A percentile compares a stretch with the other conserved stretches of the same genome.
These are phyloP conservation scores for Acacia crassicarpa DNA, from an alignment of 306 rosid species.

Conservation along the genomic window DNA sequence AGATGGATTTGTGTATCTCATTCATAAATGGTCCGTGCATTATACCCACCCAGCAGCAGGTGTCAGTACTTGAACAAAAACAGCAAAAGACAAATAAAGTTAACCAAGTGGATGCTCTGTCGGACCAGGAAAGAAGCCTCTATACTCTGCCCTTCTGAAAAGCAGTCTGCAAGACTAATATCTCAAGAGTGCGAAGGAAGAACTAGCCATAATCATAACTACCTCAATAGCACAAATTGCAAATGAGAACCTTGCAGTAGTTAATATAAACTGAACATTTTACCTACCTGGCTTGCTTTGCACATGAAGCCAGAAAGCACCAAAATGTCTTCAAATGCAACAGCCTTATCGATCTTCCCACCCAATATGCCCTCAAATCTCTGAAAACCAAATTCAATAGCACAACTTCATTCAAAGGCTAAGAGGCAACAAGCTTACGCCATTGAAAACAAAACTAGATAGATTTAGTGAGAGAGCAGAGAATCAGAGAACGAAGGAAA, in stretches of 20 bases:
- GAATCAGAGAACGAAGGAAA: no score
- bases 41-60: neutral
- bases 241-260: neutral
- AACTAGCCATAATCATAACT: slow-evolving; percentile 1
- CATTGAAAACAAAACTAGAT: neutral
- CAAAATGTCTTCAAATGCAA: slow-evolving; percentile 88
- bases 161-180: slow-evolving; percentile 8
- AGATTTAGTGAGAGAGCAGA: no score
- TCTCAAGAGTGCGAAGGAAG: neutral
- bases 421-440: slow-evolving; percentile 11
- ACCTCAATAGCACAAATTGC: neutral
- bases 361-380: slow-evolving; percentile 94
- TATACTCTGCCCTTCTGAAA: neutral
- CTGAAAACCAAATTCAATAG: slow-evolving; percentile 56
- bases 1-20: neutral
- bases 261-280: slow-evolving; percentile 21
- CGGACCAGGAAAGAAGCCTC: neutral
- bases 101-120: neutral
- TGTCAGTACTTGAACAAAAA: slow-evolving; percentile 5
- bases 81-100: slow-evolving; percentile 17
- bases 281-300: slow-evolving; percentile 83
- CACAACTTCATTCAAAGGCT: slow-evolving; percentile 28
- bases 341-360: slow-evolving; percentile 87
- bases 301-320: slow-evolving; percentile 92
- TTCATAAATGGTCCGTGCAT: neutral